A percentile compares a stretch with the other conserved stretches of the same genome.
Evolutionary conservation across 805 yeast genomes (phyloP).

Genomic region (Teunomyces stri): DNA sequence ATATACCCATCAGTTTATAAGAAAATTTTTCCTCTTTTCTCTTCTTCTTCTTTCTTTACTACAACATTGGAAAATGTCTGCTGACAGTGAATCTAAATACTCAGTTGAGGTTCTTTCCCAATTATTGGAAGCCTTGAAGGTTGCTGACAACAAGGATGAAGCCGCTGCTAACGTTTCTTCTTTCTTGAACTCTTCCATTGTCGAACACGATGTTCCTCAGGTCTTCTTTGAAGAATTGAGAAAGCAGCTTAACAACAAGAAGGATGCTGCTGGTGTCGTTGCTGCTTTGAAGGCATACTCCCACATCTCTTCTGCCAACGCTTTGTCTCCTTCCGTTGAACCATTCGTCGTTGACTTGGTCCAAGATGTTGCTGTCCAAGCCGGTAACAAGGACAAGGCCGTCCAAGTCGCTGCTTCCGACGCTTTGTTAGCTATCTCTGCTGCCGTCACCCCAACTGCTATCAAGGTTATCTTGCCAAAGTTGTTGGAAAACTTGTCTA

Average conservation of each 20-base stretch:
- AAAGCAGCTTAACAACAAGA: slow-evolving; percentile 77
- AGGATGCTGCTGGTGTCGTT: slow-evolving; percentile 58
- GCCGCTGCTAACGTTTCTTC: slow-evolving; percentile 89
- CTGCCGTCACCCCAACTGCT: slow-evolving; percentile 87
- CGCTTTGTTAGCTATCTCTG: slow-evolving; percentile 75
- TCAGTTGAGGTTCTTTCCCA: slow-evolving; percentile 83
- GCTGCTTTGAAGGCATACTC: slow-evolving; percentile 81
- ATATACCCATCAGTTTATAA: slow-evolving; percentile 1
- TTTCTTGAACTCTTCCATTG: slow-evolving; percentile 93
- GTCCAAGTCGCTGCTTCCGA: slow-evolving; percentile 69
- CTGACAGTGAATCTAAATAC: slow-evolving; percentile 59
- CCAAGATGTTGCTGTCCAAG: slow-evolving; percentile 64
- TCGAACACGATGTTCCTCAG: slow-evolving; percentile 97
- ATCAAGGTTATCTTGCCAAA: slow-evolving; percentile 87
- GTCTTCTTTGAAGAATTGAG: slow-evolving; percentile 78
- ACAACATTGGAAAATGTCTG: slow-evolving; percentile 43
- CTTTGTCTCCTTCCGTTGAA: slow-evolving; percentile 89
- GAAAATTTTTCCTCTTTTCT: slow-evolving; percentile 3
- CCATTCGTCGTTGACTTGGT: slow-evolving; percentile 86
- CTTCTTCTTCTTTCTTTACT: slow-evolving; percentile 15
- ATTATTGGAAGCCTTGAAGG: slow-evolving; percentile 87
- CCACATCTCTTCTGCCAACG: slow-evolving; percentile 80
- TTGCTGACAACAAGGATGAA: slow-evolving; percentile 84
- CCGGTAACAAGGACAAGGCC: slow-evolving; percentile 89
- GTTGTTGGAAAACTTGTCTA: slow-evolving; percentile 62